A percentile compares a stretch with the other conserved stretches of the same genome.
These are phyloP conservation scores for Scleroderma bovista DNA, from an alignment of 768 basidiomycete genomes.

Conservation along the genomic window DNA sequence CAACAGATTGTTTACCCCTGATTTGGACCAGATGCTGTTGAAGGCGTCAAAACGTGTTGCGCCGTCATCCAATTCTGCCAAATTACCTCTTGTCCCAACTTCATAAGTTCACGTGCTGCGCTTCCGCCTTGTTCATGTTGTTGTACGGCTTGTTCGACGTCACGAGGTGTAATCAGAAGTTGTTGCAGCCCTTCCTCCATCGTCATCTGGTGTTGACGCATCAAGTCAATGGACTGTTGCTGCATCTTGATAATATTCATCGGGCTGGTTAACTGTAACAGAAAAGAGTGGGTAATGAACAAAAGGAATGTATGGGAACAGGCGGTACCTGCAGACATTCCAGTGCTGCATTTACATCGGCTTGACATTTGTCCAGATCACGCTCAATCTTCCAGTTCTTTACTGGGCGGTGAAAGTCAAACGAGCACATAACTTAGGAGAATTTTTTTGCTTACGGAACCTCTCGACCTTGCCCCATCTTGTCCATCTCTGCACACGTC, in stretches of 20 bases:
- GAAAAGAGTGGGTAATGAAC: not conserved
- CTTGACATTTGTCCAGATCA: slow-evolving; percentile 39
- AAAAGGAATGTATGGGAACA: not conserved
- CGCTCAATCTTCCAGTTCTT: slow-evolving; percentile 41
- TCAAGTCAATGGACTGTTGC: slow-evolving; percentile 21
- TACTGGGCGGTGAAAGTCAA: slow-evolving; percentile 26
- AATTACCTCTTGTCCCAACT: slow-evolving; percentile 42
- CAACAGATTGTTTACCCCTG: not conserved
- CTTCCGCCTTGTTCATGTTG: slow-evolving; percentile 37
- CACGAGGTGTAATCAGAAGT: slow-evolving; percentile 32
- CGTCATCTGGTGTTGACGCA: slow-evolving; percentile 26
- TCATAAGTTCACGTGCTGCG: slow-evolving; percentile 45
- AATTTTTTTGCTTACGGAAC: slow-evolving; percentile 31
- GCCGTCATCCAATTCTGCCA: not conserved
- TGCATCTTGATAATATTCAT: slow-evolving; percentile 25
- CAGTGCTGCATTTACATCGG: slow-evolving; percentile 39
- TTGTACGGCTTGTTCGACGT: slow-evolving; percentile 33
- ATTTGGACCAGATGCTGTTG: slow-evolving; percentile 21
- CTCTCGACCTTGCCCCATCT: slow-evolving; percentile 33
- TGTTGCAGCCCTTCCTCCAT: slow-evolving; percentile 36
- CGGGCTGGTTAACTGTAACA: slow-evolving; percentile 18
- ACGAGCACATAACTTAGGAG: not conserved
- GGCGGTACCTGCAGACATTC: slow-evolving; percentile 38
- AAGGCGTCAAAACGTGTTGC: not conserved
- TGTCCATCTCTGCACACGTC: slow-evolving; percentile 36